Conservation (phyloP, 2,329 filamentous ascomycete species). For the Phyllosticta citriasiana region DNA sequence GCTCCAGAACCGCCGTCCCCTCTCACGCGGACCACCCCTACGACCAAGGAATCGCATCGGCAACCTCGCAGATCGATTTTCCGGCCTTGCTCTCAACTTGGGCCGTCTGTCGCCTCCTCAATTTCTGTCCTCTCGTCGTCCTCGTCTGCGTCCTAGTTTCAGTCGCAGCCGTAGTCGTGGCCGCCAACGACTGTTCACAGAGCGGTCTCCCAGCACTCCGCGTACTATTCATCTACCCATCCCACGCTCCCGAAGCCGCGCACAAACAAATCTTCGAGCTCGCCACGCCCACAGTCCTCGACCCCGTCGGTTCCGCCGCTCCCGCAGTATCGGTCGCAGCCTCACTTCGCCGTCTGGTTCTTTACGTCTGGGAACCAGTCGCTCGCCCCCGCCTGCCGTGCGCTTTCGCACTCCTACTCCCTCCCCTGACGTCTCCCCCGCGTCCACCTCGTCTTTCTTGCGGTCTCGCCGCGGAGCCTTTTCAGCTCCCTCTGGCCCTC, state of each 20-base stretch:
- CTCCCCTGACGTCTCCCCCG: neutral
- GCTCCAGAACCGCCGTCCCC: neutral
- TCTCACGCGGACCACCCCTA: neutral
- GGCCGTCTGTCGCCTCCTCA: neutral
- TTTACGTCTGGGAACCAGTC: neutral
- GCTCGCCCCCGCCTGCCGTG: neutral
- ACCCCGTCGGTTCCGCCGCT: neutral
- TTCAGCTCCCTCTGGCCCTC: neutral
- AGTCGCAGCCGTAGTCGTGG: neutral
- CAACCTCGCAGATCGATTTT: neutral
- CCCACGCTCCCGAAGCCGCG: neutral
- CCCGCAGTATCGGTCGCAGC: neutral
- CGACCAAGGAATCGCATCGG: neutral
- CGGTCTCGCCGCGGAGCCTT: neutral
- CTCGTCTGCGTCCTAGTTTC: neutral
- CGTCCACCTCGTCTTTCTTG: neutral
- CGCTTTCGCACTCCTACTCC: neutral
- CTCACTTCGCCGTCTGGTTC: neutral
- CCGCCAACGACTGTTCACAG: neutral
- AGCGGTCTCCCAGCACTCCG: neutral
- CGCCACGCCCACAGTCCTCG: neutral
- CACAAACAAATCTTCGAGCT: neutral
- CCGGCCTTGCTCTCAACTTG: neutral
- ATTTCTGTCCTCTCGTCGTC: neutral
- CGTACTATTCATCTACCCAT: neutral